These are phyloP conservation scores for Collariella sp. DNA, from an alignment of 495 filamentous ascomycete genomes.

Conservation along the genomic window DNA sequence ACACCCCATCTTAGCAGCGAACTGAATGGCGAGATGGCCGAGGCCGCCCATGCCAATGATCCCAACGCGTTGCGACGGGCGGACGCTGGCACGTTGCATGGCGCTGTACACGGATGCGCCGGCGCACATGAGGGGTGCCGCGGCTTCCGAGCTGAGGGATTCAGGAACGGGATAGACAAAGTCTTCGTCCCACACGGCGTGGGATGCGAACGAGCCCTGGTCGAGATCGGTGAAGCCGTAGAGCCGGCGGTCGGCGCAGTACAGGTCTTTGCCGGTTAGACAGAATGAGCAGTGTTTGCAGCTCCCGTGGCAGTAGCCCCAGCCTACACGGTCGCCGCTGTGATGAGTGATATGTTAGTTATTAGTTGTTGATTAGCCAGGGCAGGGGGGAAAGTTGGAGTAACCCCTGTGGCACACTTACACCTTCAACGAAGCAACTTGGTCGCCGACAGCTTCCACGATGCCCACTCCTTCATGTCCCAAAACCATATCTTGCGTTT, in stretches of 20 bases:
- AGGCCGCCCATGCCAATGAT: constrained; percentile 52
- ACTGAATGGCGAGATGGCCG: constrained; percentile 54
- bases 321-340: constrained; percentile 50
- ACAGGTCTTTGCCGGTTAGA: constrained; percentile 17
- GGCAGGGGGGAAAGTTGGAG: too few relatives aligned
- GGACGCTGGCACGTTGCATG: constrained; percentile 30
- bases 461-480: constrained; percentile 46
- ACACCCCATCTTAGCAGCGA: constrained; percentile 49
- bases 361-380: too few relatives aligned
- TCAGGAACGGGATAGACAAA: constrained; percentile 38
- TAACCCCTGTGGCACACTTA: too few relatives aligned
- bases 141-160: constrained; percentile 30
- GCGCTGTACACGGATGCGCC: constrained; percentile 49
- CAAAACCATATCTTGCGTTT: constrained; percentile 12
- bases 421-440: too few relatives aligned
- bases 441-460: constrained; percentile 48
- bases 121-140: constrained; percentile 51
- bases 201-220: constrained; percentile 18
- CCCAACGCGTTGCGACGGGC: constrained; percentile 37
- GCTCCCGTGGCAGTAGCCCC: constrained; percentile 40
- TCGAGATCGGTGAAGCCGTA: constrained; percentile 11
- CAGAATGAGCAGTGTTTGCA: constrained; percentile 17
- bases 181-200: constrained; percentile 24
- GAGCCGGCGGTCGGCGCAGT: constrained; percentile 12
- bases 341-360: too few relatives aligned